A percentile compares a stretch with the other conserved stretches of the same genome.
These are phyloP conservation scores for Coix lacrymajobi DNA, from an alignment of 176 grass and related monocot genomes.

Conservation along the genomic window DNA sequence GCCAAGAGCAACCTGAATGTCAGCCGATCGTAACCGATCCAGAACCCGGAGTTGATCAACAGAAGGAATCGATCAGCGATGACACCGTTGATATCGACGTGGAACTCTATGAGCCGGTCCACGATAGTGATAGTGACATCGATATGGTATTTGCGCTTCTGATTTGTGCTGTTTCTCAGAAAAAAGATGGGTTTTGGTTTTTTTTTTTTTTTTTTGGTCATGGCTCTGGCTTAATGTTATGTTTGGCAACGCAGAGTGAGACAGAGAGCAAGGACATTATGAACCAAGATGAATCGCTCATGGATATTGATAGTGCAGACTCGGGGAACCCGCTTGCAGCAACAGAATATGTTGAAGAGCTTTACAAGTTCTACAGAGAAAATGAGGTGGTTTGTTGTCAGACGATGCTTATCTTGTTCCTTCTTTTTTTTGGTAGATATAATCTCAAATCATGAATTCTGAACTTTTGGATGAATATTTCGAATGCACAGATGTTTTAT, in stretches of 20 bases:
- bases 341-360: slow-evolving; percentile 68
- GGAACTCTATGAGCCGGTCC: not conserved
- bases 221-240: not conserved
- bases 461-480: not conserved
- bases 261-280: slow-evolving; percentile 29
- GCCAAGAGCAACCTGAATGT: slow-evolving; percentile 12
- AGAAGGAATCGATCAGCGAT: not conserved
- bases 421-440: not conserved
- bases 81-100: slow-evolving; percentile 9
- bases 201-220: no score
- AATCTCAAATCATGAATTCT: not conserved
- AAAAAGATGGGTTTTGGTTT: not conserved
- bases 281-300: slow-evolving; percentile 28
- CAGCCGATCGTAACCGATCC: slow-evolving; percentile 2
- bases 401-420: not conserved
- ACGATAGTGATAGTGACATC: not conserved
- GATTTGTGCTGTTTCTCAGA: not conserved
- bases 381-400: slow-evolving; percentile 57
- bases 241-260: slow-evolving; percentile 32
- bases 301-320: slow-evolving; percentile 66
- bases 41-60: not conserved
- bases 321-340: slow-evolving; percentile 54
- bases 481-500: not conserved
- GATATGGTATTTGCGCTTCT: slow-evolving; percentile 53
- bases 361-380: slow-evolving; percentile 64